Conservation (phyloP, 106 monocot genomes). For the Acanthochlamys bracteata region DNA sequence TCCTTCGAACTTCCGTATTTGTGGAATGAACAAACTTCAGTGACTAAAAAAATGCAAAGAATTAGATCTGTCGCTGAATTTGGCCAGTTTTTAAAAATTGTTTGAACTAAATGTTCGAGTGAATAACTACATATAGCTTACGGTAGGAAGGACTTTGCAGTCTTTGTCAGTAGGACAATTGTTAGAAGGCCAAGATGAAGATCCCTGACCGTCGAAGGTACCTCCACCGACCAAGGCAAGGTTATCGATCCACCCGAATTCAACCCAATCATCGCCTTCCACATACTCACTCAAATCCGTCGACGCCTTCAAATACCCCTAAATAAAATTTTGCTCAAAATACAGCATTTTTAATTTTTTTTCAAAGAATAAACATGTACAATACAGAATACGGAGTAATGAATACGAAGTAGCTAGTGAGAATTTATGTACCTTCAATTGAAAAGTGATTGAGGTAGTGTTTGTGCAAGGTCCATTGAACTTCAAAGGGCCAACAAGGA, state of each 20-base stretch:
- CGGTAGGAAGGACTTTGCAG: constrained; percentile 46
- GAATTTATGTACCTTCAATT: background rate
- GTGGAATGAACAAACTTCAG: constrained; percentile 21
- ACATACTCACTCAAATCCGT: constrained; percentile 11
- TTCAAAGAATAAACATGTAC: background rate
- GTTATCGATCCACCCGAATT: constrained; percentile 22
- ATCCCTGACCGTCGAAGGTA: constrained; percentile 51
- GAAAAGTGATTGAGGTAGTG: constrained; percentile 1
- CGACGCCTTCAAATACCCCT: constrained; percentile 29
- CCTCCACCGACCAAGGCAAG: constrained; percentile 41
- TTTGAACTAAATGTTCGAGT: no score
- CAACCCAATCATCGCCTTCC: constrained; percentile 25
- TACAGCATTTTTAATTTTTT: background rate
- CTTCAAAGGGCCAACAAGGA: constrained; percentile 14
- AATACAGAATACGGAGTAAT: background rate
- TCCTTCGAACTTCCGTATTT: constrained; percentile 18
- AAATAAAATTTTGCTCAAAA: background rate
- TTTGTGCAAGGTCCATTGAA: constrained; percentile 25
- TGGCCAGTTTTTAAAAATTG: no score
- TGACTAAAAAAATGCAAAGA: constrained; percentile 17
- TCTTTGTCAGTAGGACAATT: constrained; percentile 23
- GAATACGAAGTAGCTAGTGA: no score
- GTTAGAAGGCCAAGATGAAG: constrained; percentile 36
- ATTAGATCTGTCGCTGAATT: no score
- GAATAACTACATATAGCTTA: no score